Percentiles rank a stretch among this genome's conserved stretches.
Evolutionary conservation across 441 rosid species (phyloP).

Genomic region (Flueggea neowawraea): DNA sequence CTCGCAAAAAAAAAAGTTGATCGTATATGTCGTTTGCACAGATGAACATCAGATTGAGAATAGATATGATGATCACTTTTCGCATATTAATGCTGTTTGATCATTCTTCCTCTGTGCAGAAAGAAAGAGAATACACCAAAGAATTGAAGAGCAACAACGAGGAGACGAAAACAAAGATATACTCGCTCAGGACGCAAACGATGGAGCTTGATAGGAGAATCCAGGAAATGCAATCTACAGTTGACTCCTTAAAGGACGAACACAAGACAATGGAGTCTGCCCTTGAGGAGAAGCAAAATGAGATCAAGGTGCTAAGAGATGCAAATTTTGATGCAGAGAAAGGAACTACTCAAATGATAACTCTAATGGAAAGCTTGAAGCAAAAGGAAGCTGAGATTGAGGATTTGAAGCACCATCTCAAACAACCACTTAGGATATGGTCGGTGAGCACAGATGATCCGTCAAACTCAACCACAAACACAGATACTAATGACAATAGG

Average conservation of each 20-base stretch:
- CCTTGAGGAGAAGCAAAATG: conserved; percentile 39
- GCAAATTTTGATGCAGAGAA: conserved; percentile 13
- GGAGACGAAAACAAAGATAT: conserved; percentile 44
- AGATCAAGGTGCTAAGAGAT: conserved; percentile 33
- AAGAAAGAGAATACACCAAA: conserved; percentile 39
- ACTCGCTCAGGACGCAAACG: conserved; percentile 35
- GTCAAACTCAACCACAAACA: conserved; percentile 14
- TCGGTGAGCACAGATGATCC: conserved; percentile 30
- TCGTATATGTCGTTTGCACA: no score
- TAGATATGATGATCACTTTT: no score
- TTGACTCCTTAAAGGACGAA: conserved; percentile 57
- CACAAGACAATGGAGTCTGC: conserved; percentile 36
- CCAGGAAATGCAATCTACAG: conserved; percentile 49
- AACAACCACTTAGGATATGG: conserved; percentile 18
- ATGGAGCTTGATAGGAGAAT: conserved; percentile 45
- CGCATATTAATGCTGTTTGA: neutral
- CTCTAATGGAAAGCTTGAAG: conserved; percentile 38
- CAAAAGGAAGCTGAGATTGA: conserved; percentile 46
- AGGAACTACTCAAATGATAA: conserved; percentile 17
- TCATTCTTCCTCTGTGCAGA: conserved; percentile 25
- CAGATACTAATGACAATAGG: conserved; percentile 8
- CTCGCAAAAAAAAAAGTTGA: no score
- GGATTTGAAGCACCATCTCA: conserved; percentile 41
- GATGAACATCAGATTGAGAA: no score
- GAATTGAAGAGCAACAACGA: conserved; percentile 43